Percentiles rank a stretch among this genome's conserved stretches.
Evolutionary conservation across 768 basidiomycete genomes (phyloP).

Genomic region (Hydnomerulius pinastri): DNA sequence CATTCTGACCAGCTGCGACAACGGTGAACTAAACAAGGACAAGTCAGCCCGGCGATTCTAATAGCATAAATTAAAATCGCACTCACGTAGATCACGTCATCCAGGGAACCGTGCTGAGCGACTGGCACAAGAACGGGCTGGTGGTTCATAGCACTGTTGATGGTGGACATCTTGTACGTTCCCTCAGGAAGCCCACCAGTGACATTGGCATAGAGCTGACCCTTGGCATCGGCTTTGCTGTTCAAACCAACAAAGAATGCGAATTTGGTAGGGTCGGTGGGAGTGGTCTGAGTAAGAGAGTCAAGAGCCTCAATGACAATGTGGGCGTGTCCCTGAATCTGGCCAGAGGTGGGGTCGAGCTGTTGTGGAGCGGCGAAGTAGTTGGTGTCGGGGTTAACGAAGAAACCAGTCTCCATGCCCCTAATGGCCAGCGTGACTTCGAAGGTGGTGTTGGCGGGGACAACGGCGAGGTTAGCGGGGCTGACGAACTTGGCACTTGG

Average conservation of each 20-base stretch:
- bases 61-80: neutral
- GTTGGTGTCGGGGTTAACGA: conserved; percentile 54
- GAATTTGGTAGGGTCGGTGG: conserved; percentile 52
- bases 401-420: conserved; percentile 53
- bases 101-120: conserved; percentile 43
- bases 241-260: conserved; percentile 63
- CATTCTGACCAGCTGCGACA: conserved; percentile 5
- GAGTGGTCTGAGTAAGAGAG: conserved; percentile 48
- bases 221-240: conserved; percentile 40
- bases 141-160: conserved; percentile 50
- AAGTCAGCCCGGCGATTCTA: conserved; percentile 3
- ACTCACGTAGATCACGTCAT: conserved; percentile 44
- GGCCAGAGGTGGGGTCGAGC: conserved; percentile 43
- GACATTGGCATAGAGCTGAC: conserved; percentile 49
- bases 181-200: conserved; percentile 56
- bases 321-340: conserved; percentile 63
- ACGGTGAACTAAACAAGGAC: conserved; percentile 28
- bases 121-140: conserved; percentile 39
- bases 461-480: conserved; percentile 45
- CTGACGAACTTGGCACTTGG: conserved; percentile 55
- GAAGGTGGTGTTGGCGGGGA: conserved; percentile 51
- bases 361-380: conserved; percentile 60
- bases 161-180: conserved; percentile 45
- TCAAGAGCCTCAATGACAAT: conserved; percentile 57
- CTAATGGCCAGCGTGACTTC: conserved; percentile 50